Evolutionary conservation across 129 eudicot species (phyloP), one percentile per base, ranked within the genome.

Genomic region (Kitagawia praeruptora): DNA sequence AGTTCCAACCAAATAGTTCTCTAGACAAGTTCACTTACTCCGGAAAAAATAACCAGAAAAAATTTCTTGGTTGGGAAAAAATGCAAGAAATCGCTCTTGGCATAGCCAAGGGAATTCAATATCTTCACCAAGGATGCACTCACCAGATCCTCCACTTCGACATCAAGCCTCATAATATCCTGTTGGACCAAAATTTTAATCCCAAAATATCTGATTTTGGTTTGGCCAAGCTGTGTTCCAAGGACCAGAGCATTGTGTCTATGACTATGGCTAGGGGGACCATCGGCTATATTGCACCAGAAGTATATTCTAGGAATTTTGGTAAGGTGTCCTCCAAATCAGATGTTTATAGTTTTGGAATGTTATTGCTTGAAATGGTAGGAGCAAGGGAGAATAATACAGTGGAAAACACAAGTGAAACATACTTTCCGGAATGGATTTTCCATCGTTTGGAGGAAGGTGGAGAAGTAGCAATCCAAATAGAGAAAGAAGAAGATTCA

Each of bases 401-500:
- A 14, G 3, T 1, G 23, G 44, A 38, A 2, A 38, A 38, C 47
- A 2, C 47, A 3, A 70, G 75, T 18, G 44, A 70, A 39, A 70
- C 75, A 70, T 70, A 70, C 75, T 70, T 70, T 38, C 80, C 80
- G 1, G 80, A 77, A 34, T 77, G 80, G 80, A 54, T 77, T 14
- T 77, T 48, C 9, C 23, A 54, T 28, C 69, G 53, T 14, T 38
- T 77, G 34, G 70, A 51, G 4, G n/a, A 54, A 27, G 80, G 80
- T 11, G 70, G 28, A 77, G 80, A 77, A 3, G 3, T 77, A 3
- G 70, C 47, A 23, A 77, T 77, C 6, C 27, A 21, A 16, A 77
- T 77, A 1, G 47, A 53, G 27, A 63, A 77, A 16, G 72, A 77
- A 4, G 80, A 41, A 6, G 80, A 77, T 77, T 28, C 80, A 2